Evolutionary conservation across 257 asterid species (phyloP).

Genomic region (Mitragyna speciosa): DNA sequence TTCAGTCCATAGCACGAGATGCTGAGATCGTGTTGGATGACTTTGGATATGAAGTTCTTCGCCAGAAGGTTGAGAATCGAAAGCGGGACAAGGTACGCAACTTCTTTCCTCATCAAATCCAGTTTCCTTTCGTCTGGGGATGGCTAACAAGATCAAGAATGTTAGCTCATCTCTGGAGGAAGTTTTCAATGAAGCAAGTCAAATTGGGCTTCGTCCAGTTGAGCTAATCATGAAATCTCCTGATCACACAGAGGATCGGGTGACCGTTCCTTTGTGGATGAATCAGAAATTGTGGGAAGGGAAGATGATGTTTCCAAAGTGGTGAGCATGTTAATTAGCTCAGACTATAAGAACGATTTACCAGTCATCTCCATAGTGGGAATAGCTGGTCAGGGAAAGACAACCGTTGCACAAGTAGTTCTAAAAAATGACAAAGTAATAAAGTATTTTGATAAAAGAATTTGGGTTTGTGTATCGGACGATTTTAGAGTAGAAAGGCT

Average conservation of each 20-base stretch:
- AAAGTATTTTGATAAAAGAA: neutral
- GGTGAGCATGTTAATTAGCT: neutral
- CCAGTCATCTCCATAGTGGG: conserved; percentile 25
- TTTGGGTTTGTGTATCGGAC: conserved; percentile 27
- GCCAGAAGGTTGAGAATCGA: neutral
- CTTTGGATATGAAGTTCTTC: conserved; percentile 10
- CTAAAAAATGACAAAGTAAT: neutral
- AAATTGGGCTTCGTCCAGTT: neutral
- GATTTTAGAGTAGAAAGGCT: conserved; percentile 10
- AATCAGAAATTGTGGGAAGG: neutral
- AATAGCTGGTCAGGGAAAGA: conserved; percentile 31
- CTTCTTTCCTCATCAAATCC: neutral
- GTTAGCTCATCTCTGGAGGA: neutral
- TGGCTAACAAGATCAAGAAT: neutral
- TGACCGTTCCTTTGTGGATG: neutral
- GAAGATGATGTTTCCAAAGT: neutral
- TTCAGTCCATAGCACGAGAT: conserved; percentile 16
- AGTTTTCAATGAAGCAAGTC: neutral
- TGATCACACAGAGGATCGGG: neutral
- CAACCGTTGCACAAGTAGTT: conserved; percentile 23
- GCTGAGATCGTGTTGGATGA: conserved; percentile 20
- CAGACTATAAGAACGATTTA: neutral
- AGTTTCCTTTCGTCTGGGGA: neutral
- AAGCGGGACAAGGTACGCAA: conserved; percentile 13
- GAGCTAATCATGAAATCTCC: too few species aligned